Evolutionary conservation across 108 stramenopile species (phyloP).

Genomic region (Epithemia pelagica): DNA sequence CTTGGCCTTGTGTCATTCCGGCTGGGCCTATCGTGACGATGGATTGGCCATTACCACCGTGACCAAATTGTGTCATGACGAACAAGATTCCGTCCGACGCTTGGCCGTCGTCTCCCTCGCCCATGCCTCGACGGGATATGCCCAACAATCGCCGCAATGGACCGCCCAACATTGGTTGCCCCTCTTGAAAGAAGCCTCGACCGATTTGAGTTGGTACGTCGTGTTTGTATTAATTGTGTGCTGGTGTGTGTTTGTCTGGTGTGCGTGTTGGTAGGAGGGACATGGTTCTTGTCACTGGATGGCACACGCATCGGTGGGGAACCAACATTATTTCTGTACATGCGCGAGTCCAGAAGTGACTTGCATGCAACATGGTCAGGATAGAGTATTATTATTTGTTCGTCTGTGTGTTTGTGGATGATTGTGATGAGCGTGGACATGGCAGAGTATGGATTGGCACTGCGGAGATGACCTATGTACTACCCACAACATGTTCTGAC

Average conservation of each 20-base stretch:
- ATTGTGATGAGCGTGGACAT: too few relatives aligned
- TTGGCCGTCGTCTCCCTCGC: conserved; percentile 75
- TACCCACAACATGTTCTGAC: too few relatives aligned
- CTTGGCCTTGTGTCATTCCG: conserved; percentile 35
- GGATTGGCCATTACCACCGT: conserved; percentile 33
- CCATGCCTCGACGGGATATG: conserved; percentile 62
- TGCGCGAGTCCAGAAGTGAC: too few relatives aligned
- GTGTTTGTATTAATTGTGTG: conserved; percentile 3
- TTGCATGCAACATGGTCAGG: too few relatives aligned
- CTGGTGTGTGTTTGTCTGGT: neutral
- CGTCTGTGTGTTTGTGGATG: too few relatives aligned
- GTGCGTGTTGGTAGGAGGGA: neutral
- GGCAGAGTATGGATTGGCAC: too few relatives aligned
- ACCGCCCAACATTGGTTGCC: conserved; percentile 69
- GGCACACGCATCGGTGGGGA: too few relatives aligned
- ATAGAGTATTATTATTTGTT: too few relatives aligned
- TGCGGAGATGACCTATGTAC: too few relatives aligned
- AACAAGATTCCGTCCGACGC: conserved; percentile 94
- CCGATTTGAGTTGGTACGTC: conserved; percentile 83
- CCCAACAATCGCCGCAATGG: conserved; percentile 47
- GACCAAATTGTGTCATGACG: conserved; percentile 82
- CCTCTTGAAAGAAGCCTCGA: conserved; percentile 59
- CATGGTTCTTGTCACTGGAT: too few relatives aligned
- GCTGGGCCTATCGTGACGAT: conserved; percentile 20
- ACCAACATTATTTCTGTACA: too few relatives aligned